Percentiles rank a stretch among this genome's conserved stretches.
phyloP scores from a whole-genome alignment of 768 basidiomycete genomes.

The Psilocybe azurescens region DNA sequence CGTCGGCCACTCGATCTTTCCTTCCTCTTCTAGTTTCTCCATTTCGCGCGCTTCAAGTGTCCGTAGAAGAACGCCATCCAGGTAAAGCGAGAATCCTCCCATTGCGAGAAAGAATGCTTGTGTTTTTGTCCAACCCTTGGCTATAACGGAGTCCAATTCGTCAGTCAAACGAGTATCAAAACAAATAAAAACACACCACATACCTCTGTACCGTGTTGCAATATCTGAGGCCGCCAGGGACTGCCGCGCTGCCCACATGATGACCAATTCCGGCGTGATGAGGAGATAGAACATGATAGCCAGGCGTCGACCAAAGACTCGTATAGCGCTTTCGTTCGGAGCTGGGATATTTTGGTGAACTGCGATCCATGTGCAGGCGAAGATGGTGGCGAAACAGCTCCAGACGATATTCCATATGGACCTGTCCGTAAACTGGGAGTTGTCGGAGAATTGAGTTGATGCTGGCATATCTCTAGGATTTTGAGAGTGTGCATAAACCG shows the following conservation, averaged over 20 bases:
- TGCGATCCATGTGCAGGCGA: slow-evolving; percentile 29
- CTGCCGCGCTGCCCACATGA: slow-evolving; percentile 20
- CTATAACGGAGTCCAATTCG: neutral
- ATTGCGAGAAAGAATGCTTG: slow-evolving; percentile 26
- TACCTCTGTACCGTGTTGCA: slow-evolving; percentile 2
- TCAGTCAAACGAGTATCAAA: neutral
- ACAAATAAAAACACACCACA: neutral
- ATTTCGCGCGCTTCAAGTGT: slow-evolving; percentile 9
- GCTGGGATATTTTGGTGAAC: slow-evolving; percentile 27
- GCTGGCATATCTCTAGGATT: neutral
- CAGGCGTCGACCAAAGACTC: slow-evolving; percentile 5
- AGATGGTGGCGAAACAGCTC: slow-evolving; percentile 25
- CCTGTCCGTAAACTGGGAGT: slow-evolving; percentile 3
- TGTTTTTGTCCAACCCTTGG: slow-evolving; percentile 16
- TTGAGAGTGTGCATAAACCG: no score
- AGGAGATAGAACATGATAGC: slow-evolving; percentile 18
- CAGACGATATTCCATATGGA: slow-evolving; percentile 24
- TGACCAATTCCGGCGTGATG: slow-evolving; percentile 20
- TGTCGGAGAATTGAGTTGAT: neutral
- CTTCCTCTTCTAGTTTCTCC: slow-evolving; percentile 16
- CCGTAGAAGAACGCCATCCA: slow-evolving; percentile 16
- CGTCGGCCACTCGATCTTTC: slow-evolving; percentile 20
- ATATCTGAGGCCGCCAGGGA: slow-evolving; percentile 10
- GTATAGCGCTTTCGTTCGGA: slow-evolving; percentile 2
- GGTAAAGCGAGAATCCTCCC: slow-evolving; percentile 28